Base-by-base conservation (phyloP, 129 eudicot genomes). In the Lactuca saligna region DNA sequence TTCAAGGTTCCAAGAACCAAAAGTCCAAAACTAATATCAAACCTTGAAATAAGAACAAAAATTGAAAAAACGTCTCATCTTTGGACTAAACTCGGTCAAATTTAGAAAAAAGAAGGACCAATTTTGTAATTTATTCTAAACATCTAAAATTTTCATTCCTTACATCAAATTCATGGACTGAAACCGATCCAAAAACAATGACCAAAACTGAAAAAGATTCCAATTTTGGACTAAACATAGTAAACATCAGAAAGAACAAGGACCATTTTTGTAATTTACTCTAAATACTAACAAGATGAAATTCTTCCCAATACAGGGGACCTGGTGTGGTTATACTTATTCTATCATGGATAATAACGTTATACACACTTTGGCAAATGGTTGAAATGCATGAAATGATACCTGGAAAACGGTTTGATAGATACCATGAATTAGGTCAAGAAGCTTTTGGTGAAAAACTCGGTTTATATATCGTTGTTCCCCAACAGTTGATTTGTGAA, bases 371-470 rank as follows among this genome's bases (percentile, higher is more conserved):
- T 48, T 88, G 96, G 96, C 96, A 88, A 66, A 88, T 88, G 96
- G 86, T 88, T 17, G 73, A 88, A 71, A 88, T 88, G 96, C 96
- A 88, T 20, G 96, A 88, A 75, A 85, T 85, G 84, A 79, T 85
- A 17, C 91, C 88, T 46, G 96, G 96, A 59, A 88, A 83, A 60
- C 81, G 96, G 69, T 83, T 83, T 1, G 96, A 88, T 66, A 60
- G 96, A 56, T 88, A 88, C 84, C 96, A 85, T 42, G 91, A 87
- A 72, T 74, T 87, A 32, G 95, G 95, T n/a, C 95, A 87, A 70
- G 79, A 82, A 63, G 95, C 95, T 1, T 87, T 84, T 20, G 95
- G 95, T 6, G 85, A 82, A 73, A 84, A 85, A 74, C 90, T 84
- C 29, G 90, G 95, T 8, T 80, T 84, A 25, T 88, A 80, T 39